Base-by-base conservation (phyloP, 768 basidiomycete species). In the Mycena amicta region DNA sequence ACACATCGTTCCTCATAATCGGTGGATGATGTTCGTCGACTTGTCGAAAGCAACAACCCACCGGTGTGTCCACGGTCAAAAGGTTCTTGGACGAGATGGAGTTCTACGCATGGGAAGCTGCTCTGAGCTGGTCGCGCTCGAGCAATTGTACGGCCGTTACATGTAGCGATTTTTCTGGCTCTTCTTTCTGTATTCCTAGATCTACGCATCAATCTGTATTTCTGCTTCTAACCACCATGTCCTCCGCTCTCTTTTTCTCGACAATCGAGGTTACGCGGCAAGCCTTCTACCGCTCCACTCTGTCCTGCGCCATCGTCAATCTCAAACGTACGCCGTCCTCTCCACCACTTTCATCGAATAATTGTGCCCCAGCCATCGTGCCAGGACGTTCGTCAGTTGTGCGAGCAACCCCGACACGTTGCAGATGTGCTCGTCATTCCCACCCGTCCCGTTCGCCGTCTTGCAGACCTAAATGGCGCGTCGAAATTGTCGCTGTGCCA, bases 271-370 rank as follows among this genome's bases (percentile, higher is more conserved):
- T 93, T 11, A 85, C 89, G 4, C 79, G 80, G 40, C 91, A 93
- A 68, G 84, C 78, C 0, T 93, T 95, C 72, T 88, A 89, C 67
- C 81, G 84, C 25, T 81, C 85, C 3, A 64, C 83, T 1, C 79
- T 90, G 13, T 85, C 90, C 0, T 90, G 83, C 71, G 96, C 92
- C 1, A 89, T 97, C 61, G 95, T 98, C 46, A 98, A 98, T 70
- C 84, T 97, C 60, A 97, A 94, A 66, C 96, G 96, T 98, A 72
- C 75, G 92, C 83, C 39, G 12, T 25, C n/a, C 33, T 50, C 47
- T 55, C 31, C 18, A 46, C 37, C 5, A 49, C 43, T 37, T 25
- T 50, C 3, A 30, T 18, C 25, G 28, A 22, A 50, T 22, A 18
- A n/a, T n/a, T n/a, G n/a, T n/a, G n/a, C n/a, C 43, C 29, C 29